Percentiles rank a stretch among this genome's conserved stretches.
Evolutionary conservation across 2,329 filamentous ascomycete genomes (phyloP).

Genomic region (Rhinocladiella similis): DNA sequence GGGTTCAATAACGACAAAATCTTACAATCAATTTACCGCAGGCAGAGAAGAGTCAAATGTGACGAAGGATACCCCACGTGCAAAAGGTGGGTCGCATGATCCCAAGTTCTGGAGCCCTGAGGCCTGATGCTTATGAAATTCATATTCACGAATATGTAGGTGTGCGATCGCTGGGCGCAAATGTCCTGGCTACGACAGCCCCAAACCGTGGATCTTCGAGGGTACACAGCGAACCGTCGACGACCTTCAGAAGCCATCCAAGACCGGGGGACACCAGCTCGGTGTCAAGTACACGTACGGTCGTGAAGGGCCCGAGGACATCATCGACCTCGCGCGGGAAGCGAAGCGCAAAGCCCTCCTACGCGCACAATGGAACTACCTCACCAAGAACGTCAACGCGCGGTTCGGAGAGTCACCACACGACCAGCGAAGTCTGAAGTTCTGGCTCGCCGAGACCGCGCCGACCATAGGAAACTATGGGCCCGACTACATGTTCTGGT

Average conservation of each 20-base stretch:
- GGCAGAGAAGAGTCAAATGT: slow-evolving; percentile 8
- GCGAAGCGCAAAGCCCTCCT: too few relatives aligned
- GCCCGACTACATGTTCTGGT: slow-evolving; percentile 8
- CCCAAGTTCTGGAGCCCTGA: not conserved
- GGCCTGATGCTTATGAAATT: not conserved
- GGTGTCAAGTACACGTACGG: not conserved
- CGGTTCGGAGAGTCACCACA: not conserved
- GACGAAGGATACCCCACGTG: slow-evolving; percentile 11
- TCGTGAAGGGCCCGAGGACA: not conserved
- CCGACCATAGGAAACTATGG: slow-evolving; percentile 12
- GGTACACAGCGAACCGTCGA: not conserved
- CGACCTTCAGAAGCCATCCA: not conserved
- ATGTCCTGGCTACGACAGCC: slow-evolving; percentile 6
- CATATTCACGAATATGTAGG: not conserved
- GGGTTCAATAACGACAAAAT: too few relatives aligned
- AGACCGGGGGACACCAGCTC: not conserved
- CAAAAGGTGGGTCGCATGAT: not conserved
- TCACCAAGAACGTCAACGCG: not conserved
- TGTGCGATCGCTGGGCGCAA: not conserved
- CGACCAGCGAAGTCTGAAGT: slow-evolving; percentile 10
- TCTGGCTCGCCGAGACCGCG: slow-evolving; percentile 5
- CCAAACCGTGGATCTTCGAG: slow-evolving; percentile 10
- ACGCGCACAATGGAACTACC: not conserved
- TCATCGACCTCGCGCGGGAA: too few relatives aligned
- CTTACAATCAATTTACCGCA: not conserved